These are phyloP conservation scores for Aspergillus japonicus DNA, from an alignment of 2,329 filamentous ascomycete genomes.

Conservation along the genomic window DNA sequence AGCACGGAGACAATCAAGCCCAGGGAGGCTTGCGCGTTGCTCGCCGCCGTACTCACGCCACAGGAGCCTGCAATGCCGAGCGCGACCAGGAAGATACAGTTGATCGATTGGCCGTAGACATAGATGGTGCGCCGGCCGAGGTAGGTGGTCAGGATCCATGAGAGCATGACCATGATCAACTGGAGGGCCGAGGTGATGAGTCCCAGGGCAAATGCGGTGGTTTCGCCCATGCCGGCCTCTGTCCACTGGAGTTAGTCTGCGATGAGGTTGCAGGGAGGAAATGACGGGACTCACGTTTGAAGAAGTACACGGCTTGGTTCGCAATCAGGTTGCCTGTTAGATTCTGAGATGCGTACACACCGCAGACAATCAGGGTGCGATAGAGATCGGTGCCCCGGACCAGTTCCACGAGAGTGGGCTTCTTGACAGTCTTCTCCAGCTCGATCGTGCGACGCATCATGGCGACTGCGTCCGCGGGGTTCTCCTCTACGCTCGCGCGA, in stretches of 20 bases:
- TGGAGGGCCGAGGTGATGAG: conserved; percentile 66
- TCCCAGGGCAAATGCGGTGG: conserved; percentile 61
- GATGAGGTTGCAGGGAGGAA: conserved; percentile 14
- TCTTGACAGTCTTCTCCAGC: conserved; percentile 33
- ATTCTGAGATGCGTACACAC: conserved; percentile 60
- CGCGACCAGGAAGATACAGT: conserved; percentile 54
- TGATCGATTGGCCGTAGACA: conserved; percentile 58
- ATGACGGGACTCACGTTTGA: conserved; percentile 39
- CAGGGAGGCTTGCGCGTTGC: conserved; percentile 59
- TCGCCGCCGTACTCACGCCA: conserved; percentile 40
- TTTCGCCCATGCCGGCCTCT: conserved; percentile 60
- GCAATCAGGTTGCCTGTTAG: conserved; percentile 62
- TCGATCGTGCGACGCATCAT: conserved; percentile 57
- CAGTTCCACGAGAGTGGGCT: conserved; percentile 52
- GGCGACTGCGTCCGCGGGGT: conserved; percentile 50
- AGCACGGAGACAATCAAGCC: conserved; percentile 66
- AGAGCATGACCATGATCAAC: conserved; percentile 62
- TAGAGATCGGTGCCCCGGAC: conserved; percentile 56
- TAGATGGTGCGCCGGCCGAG: conserved; percentile 65
- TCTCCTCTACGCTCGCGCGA: conserved; percentile 34
- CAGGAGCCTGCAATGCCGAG: conserved; percentile 62
- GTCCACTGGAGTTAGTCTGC: conserved; percentile 29
- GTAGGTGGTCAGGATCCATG: conserved; percentile 65
- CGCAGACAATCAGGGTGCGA: conserved; percentile 56
- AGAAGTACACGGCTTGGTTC: conserved; percentile 63